A percentile compares a stretch with the other conserved stretches of the same genome.
Conservation (phyloP, 768 basidiomycete species). For the Trametes meyenii region DNA sequence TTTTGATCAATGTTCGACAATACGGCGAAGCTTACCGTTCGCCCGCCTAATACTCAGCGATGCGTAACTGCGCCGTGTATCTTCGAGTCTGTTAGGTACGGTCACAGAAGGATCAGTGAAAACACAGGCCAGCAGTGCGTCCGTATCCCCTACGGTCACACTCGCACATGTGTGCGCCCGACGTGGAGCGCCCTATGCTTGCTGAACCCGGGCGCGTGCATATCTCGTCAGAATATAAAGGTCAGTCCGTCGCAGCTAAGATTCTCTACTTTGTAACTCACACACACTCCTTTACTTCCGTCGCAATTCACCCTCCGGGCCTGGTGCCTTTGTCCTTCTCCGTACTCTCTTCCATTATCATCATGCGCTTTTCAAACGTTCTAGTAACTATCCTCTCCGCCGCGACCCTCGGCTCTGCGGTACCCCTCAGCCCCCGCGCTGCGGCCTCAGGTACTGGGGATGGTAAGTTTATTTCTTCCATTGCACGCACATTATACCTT, state of each 20-base stretch:
- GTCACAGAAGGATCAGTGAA: too few relatives aligned
- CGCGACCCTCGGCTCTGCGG: not conserved
- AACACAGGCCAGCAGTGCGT: too few relatives aligned
- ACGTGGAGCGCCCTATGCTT: not conserved
- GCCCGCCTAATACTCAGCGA: too few relatives aligned
- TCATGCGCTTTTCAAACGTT: constrained; percentile 22
- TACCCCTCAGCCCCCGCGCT: not conserved
- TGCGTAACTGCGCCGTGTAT: too few relatives aligned
- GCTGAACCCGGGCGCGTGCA: too few relatives aligned
- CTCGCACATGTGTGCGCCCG: not conserved
- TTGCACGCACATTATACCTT: not conserved
- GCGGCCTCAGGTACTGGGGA: constrained; percentile 16
- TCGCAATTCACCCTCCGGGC: constrained; percentile 12
- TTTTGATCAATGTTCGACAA: not conserved
- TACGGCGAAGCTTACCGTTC: too few relatives aligned
- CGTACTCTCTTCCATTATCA: constrained; percentile 14
- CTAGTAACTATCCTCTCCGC: constrained; percentile 14
- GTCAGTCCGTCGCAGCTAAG: not conserved
- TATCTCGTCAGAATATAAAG: constrained; percentile 2
- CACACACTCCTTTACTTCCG: constrained; percentile 18
- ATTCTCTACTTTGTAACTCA: constrained; percentile 22
- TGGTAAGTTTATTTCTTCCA: constrained; percentile 2
- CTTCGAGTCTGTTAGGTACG: too few relatives aligned
- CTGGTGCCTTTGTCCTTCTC: constrained; percentile 11
- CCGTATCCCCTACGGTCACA: not conserved